A percentile compares a stretch with the other conserved stretches of the same genome.
Conservation (phyloP, 305 asterid genomes). For the Salvia sclarea region DNA sequence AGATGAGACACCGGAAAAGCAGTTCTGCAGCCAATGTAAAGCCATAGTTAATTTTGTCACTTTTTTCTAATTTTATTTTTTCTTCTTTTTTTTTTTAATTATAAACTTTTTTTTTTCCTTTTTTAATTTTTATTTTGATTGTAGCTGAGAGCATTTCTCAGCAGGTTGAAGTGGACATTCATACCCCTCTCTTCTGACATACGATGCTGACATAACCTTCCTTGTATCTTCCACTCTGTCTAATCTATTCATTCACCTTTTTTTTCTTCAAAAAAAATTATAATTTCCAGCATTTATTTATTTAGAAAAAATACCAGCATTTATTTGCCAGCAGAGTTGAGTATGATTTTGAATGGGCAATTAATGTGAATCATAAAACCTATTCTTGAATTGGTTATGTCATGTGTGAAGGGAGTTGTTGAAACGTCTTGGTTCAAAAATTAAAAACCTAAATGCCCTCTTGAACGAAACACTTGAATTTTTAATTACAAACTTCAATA, state of each 20-base stretch:
- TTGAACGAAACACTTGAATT: no score
- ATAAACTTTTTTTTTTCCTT: background rate
- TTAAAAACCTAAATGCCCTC: no score
- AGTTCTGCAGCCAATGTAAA: slow-evolving; percentile 21
- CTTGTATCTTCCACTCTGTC: background rate
- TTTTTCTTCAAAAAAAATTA: no score
- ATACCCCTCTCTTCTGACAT: slow-evolving; percentile 11
- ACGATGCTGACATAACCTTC: background rate
- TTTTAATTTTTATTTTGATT: background rate
- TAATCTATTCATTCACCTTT: background rate
- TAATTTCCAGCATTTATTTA: background rate
- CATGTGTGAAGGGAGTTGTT: no score
- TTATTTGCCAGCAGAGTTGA: background rate
- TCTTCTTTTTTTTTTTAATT: background rate
- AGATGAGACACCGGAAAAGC: background rate
- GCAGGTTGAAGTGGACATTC: background rate
- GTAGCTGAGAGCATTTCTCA: slow-evolving; percentile 26
- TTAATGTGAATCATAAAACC: no score
- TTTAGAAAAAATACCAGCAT: no score
- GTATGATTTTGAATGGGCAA: no score
- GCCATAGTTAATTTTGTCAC: slow-evolving; percentile 14
- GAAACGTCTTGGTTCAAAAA: no score
- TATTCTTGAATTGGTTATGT: no score
- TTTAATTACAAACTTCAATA: no score
- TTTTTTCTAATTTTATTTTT: background rate